phyloP scores from a whole-genome alignment of 2,329 filamentous ascomycete genomes.

The Aschersonia sp. region DNA sequence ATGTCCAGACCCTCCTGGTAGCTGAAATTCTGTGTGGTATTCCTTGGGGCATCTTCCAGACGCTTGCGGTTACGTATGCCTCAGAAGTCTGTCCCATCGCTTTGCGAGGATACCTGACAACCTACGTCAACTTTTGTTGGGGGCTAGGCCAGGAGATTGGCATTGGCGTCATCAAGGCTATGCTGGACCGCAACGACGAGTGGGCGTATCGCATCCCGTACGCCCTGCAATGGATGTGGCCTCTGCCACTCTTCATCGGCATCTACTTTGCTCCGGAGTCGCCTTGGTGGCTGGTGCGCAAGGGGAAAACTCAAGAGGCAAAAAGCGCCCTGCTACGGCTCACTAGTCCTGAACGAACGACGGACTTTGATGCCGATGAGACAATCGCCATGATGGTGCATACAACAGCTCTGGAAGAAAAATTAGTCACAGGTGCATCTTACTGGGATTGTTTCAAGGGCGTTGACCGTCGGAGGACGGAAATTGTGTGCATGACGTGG shows the following conservation, averaged over 20 bases:
- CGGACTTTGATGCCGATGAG: constrained; percentile 67
- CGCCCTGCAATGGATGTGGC: constrained; percentile 68
- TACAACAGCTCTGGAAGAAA: constrained; percentile 67
- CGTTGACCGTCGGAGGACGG: constrained; percentile 62
- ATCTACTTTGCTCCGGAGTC: constrained; percentile 57
- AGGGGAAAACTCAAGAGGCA: constrained; percentile 48
- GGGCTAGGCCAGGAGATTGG: constrained; percentile 61
- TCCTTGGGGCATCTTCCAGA: constrained; percentile 46
- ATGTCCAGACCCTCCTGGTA: constrained; percentile 40
- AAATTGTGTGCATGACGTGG: constrained; percentile 50
- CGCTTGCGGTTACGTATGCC: constrained; percentile 49
- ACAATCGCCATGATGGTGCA: constrained; percentile 88
- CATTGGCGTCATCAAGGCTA: constrained; percentile 57
- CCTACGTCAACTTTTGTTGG: constrained; percentile 68
- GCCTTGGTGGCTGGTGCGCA: constrained; percentile 65
- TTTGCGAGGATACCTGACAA: constrained; percentile 56
- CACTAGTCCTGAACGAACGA: constrained; percentile 47
- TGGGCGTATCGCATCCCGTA: constrained; percentile 60
- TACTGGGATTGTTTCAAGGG: constrained; percentile 80
- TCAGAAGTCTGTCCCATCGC: constrained; percentile 61
- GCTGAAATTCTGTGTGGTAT: constrained; percentile 51
- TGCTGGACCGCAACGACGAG: constrained; percentile 49
- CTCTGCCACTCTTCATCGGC: constrained; percentile 49
- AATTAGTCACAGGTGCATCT: constrained; percentile 56
- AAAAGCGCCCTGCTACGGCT: constrained; percentile 51